Evolutionary conservation across 2,329 filamentous ascomycete genomes (phyloP).

Genomic region (Penicillium italicum): DNA sequence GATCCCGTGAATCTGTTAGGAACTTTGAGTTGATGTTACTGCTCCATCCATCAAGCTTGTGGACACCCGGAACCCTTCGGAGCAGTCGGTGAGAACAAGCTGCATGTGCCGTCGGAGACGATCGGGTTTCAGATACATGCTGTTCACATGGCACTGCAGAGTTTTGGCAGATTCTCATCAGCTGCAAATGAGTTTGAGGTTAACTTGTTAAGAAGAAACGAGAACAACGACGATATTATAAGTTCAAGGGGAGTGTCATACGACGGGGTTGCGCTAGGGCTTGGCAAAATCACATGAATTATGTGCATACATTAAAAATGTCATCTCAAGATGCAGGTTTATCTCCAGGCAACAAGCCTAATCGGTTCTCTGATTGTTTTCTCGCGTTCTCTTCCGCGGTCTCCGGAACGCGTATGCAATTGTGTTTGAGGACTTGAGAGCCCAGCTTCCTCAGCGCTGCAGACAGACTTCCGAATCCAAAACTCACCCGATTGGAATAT

Average conservation of each 20-base stretch:
- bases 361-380: background rate
- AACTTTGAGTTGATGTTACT: background rate
- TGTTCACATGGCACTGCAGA: slow-evolving; percentile 12
- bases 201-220: background rate
- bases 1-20: slow-evolving; percentile 9
- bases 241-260: background rate
- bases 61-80: slow-evolving; percentile 21
- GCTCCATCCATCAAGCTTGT: slow-evolving; percentile 5
- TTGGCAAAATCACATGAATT: slow-evolving; percentile 2
- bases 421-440: background rate
- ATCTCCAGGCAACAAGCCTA: background rate
- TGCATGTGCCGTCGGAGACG: slow-evolving; percentile 11
- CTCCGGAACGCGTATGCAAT: background rate
- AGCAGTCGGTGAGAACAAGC: slow-evolving; percentile 13
- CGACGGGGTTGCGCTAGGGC: background rate
- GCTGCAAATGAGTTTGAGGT: background rate
- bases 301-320: no score
- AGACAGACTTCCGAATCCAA: background rate
- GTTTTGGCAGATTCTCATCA: background rate
- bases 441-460: background rate
- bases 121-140: slow-evolving; percentile 13
- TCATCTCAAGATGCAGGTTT: no score
- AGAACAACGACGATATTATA: background rate
- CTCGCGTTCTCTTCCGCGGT: background rate
- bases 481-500: background rate